phyloP scores from a whole-genome alignment of 495 filamentous ascomycete species.

The Bathelium albidoporum region DNA sequence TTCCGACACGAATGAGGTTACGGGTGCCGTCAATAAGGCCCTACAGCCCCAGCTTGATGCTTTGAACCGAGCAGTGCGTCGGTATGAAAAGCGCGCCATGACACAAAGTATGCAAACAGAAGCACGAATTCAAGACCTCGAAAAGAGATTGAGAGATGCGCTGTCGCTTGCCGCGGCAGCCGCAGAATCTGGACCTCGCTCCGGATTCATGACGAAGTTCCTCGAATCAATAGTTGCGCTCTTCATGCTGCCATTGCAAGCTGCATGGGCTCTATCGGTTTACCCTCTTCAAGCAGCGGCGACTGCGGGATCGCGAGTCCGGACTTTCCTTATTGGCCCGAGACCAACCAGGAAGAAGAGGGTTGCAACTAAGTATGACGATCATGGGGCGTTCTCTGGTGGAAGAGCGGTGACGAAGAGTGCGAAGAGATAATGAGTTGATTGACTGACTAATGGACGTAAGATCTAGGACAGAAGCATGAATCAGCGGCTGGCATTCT shows the following conservation, averaged over 20 bases:
- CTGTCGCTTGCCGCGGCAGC: constrained; percentile 68
- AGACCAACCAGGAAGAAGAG: neutral
- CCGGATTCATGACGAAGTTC: constrained; percentile 13
- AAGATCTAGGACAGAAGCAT: neutral
- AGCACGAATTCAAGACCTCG: constrained; percentile 56
- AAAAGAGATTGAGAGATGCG: constrained; percentile 62
- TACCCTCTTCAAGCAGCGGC: constrained; percentile 14
- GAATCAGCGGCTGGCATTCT: neutral
- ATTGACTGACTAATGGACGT: neutral
- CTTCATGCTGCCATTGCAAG: constrained; percentile 20
- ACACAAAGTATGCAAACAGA: constrained; percentile 65
- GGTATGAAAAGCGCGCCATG: constrained; percentile 85
- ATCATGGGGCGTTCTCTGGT: neutral
- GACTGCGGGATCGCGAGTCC: neutral
- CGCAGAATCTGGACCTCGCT: constrained; percentile 37
- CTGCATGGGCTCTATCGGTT: constrained; percentile 11
- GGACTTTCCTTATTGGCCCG: neutral
- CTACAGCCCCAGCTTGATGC: constrained; percentile 80
- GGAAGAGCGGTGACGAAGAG: neutral
- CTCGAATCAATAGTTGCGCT: constrained; percentile 11
- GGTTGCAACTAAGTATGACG: neutral
- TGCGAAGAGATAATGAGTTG: neutral
- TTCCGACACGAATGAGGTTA: constrained; percentile 38
- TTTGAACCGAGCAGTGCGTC: constrained; percentile 75
- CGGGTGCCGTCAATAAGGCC: constrained; percentile 49